Base-by-base conservation (phyloP, 148 eudicot species). In the Silene conica region DNA sequence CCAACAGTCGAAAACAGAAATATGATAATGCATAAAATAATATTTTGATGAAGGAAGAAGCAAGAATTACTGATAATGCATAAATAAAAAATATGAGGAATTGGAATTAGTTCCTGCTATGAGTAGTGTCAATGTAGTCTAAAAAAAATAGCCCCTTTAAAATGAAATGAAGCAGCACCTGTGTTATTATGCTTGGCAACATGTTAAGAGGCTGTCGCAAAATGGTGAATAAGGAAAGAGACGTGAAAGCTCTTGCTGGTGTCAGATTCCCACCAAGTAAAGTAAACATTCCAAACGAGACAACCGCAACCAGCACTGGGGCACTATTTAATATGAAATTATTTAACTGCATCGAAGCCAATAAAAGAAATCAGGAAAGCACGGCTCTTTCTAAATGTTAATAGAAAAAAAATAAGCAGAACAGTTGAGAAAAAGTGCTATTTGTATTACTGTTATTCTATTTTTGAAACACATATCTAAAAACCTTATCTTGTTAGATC, bases 161-260 rank as follows among this genome's bases (percentile, higher is more conserved):
- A 59, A 59, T 21, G 21, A 59, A 59, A 20, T 28, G 62, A 28
- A 31, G 18, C 14, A 57, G 19, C 69, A 90, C 98, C 97, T 89
- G 98, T 65, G 97, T 89, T 72, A 93, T 93, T 50, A 88, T 85
- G 82, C 85, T 89, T 8, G 98, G 98, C 72, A 93, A 94, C 98
- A 91, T 89, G 76, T 84, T 85, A 14, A 93, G 87, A 65, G 98
- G 98, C 74, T 85, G 88, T 8, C 91, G 89, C 54, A 93, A 77
- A 55, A 93, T 94, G 4, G 92, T 89, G 64, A 90, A 93, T 79
- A 93, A 77, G 10, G 98, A 93, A 70, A 93, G 88, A 68, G 98
- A 93, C 21, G 98, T 91, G 52, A 93, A 93, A 74, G 98, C 98
- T 83, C 90, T 85, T 66, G 98, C 92, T 60, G 98, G 98, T 72